Evolutionary conservation across 495 filamentous ascomycete species (phyloP).

Genomic region (Oleoguttula mirabilis): DNA sequence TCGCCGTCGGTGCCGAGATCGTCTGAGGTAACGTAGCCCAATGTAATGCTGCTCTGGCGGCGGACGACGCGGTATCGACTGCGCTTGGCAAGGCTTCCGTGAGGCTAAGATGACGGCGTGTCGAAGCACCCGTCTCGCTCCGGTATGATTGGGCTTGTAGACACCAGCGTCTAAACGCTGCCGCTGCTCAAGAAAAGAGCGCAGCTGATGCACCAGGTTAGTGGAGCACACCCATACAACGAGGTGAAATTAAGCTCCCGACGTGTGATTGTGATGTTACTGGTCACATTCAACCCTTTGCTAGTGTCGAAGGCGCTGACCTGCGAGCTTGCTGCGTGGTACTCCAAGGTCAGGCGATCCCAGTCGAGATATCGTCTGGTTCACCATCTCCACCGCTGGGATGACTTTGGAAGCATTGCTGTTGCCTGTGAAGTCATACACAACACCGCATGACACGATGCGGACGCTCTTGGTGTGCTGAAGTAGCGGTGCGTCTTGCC

Average conservation of each 20-base stretch:
- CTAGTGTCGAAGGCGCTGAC: constrained; percentile 24
- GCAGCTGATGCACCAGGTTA: constrained; percentile 32
- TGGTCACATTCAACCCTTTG: constrained; percentile 18
- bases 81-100: constrained; percentile 9
- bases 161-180: constrained; percentile 31
- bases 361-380: constrained; percentile 29
- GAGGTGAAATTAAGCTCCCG: constrained; percentile 26
- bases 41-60: constrained; percentile 30
- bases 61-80: constrained; percentile 25
- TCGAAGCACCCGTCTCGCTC: constrained; percentile 35
- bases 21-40: constrained; percentile 33
- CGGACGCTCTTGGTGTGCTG: constrained; percentile 28
- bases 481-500: constrained; percentile 34
- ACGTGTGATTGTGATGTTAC: constrained; percentile 23
- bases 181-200: constrained; percentile 25
- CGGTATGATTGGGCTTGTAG: constrained; percentile 22
- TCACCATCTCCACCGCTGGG: constrained; percentile 24
- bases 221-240: constrained; percentile 33
- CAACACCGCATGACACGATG: constrained; percentile 34
- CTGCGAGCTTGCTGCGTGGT: constrained; percentile 30
- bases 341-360: constrained; percentile 33
- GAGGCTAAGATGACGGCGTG: constrained; percentile 19
- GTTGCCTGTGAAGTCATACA: constrained; percentile 31
- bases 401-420: constrained; percentile 27
- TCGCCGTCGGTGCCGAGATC: constrained; percentile 34